Base-by-base conservation (phyloP, 179 eudicot species). In the Beta macrorhiza region DNA sequence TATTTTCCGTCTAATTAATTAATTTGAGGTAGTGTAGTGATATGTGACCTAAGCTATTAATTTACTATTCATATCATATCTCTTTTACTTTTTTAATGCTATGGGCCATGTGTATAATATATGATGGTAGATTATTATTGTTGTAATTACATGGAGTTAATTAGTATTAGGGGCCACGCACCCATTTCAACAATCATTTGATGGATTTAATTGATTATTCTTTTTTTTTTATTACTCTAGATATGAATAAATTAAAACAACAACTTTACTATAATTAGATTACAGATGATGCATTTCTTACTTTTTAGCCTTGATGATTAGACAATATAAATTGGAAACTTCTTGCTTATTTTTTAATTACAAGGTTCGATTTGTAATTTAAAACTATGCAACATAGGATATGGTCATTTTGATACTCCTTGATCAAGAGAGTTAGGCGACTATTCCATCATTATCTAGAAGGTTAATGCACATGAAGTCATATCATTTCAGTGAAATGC, bases 31-130 rank as follows among this genome's bases (percentile, higher is more conserved):
- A 5, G 51, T 14, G 6, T 78, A 67, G 80, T 78, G 80, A 67
- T 67, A 29, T 65, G 73, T 77, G 73, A 65, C 80, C 80, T 77
- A 77, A 65, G 62, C 59, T 64, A 6, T 49, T 58, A 51, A 0
- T 1, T 62, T n/a, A 3, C 4, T n/a, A 22, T 4, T 47, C 29
- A 19, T 12, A 32, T 29, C n/a, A 4, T 29, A 73, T 22, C 61
- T 7, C 1, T 16, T 75, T 75, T 75, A 16, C 29, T 72, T 71
- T 71, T n/a, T 0, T 17, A 19, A 2, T 52, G 56, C 56, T 52
- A 12, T 25, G 67, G 67, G 67, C 32, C 67, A 62, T 49, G 20
- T 72, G 42, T 69, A 19, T 49, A n/a, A 9, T 20, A 52, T 53
- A n/a, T 71, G 51, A 20, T 19, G 25, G 1, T 49, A 53, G 17